phyloP scores from a whole-genome alignment of 805 yeast genomes.

The Yarrowia divulgata region DNA sequence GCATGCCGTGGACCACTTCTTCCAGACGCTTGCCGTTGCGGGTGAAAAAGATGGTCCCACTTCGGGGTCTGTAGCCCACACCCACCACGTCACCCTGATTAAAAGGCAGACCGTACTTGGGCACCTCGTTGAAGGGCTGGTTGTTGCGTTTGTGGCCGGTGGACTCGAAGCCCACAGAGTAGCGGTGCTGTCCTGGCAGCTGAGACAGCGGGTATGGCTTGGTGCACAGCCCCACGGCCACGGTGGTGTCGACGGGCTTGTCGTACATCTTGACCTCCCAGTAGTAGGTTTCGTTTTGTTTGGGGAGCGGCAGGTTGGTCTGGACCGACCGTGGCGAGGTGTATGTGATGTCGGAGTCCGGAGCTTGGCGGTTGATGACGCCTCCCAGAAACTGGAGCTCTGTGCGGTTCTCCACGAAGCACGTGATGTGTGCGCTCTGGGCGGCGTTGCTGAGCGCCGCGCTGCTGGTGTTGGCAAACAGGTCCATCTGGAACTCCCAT shows the following conservation, averaged over 20 bases:
- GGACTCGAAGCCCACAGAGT: slow-evolving; percentile 87
- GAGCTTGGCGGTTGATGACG: slow-evolving; percentile 57
- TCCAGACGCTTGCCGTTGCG: slow-evolving; percentile 93
- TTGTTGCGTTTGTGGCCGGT: slow-evolving; percentile 80
- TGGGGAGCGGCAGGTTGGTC: slow-evolving; percentile 86
- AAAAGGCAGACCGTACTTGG: slow-evolving; percentile 57
- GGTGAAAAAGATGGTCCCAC: slow-evolving; percentile 91
- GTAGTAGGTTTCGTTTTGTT: slow-evolving; percentile 82
- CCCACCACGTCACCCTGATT: slow-evolving; percentile 92
- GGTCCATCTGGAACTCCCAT: slow-evolving; percentile 73
- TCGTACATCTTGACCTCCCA: slow-evolving; percentile 87
- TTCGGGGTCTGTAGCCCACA: slow-evolving; percentile 80
- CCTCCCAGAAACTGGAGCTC: slow-evolving; percentile 59
- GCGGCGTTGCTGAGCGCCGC: slow-evolving; percentile 35
- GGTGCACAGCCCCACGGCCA: slow-evolving; percentile 82
- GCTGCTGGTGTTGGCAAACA: slow-evolving; percentile 54
- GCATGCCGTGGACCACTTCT: slow-evolving; percentile 75
- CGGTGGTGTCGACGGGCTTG: slow-evolving; percentile 55
- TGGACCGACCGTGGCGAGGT: slow-evolving; percentile 53
- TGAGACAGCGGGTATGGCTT: slow-evolving; percentile 94
- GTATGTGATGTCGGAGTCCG: slow-evolving; percentile 20
- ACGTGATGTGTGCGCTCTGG: slow-evolving; percentile 38
- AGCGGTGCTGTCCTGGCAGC: slow-evolving; percentile 88
- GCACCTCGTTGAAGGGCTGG: slow-evolving; percentile 65
- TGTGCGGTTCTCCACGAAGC: slow-evolving; percentile 70